Base-by-base conservation (phyloP, 352 stramenopile species). In the Globisporangium paddicum region DNA sequence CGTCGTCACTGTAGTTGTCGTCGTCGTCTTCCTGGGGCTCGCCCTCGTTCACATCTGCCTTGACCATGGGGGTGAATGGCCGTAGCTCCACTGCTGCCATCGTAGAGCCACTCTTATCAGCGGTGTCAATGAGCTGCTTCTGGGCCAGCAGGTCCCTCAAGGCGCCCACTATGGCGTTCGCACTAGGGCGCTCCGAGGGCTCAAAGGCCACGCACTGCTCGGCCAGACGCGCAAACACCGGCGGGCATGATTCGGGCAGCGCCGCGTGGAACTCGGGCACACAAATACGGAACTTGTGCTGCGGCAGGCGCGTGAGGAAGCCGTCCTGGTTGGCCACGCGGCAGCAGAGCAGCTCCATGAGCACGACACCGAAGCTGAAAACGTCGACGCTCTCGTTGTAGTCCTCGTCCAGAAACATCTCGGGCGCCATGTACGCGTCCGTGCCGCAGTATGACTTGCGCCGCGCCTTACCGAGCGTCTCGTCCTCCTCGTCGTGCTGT, bases 341-440 rank as follows among this genome's bases (percentile, higher is more conserved):
- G 42, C 86, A 92, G 69, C 86, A 95, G 25, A 93, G 55, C 52
- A 93, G 73, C 65, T 95, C 86, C 78, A 95, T 93, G n/a, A 95
- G 69, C 62, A 95, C 84, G 46, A 95, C 72, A 23, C 86, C 86
- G 51, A 89, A 91, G 66, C 82, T 91, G 59, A 93, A 95, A 28
- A 92, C 79, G 63, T 95, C 86, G 16, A 90, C 83, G 38, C 84
- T 89, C 19, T 91, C 81, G 59, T 90, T 82, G 65, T 93, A 93
- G 63, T 93, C 82, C 32, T 93, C 80, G 59, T 89, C 79, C 44
- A 93, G 67, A 53, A 93, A 90, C 79, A 93, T 90, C 58, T 93
- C 82, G 0, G 82, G 82, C 11, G 82, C 82, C 78, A 90, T 90
- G 73, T 90, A 94, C 23, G 82, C 84, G 62, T 95, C 86, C 32